Evolutionary conservation across 2,329 filamentous ascomycete species (phyloP).

Genomic region (Arthroderma sp.): DNA sequence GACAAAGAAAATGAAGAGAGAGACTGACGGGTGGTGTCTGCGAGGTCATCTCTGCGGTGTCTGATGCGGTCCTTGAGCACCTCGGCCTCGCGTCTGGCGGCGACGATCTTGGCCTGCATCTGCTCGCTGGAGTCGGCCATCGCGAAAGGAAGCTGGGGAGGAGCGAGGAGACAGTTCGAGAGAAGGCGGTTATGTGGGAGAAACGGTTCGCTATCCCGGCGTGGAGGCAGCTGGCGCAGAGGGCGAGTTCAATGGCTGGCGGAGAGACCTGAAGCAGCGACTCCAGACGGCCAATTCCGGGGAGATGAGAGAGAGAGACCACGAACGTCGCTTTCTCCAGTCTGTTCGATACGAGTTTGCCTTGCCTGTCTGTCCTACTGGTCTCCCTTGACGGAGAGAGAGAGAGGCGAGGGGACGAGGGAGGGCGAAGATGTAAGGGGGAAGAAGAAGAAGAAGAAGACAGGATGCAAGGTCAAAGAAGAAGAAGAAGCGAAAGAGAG

Average conservation of each 20-base stretch:
- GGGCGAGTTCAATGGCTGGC: background rate
- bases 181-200: background rate
- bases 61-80: slow-evolving; percentile 97
- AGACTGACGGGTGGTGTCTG: slow-evolving; percentile 87
- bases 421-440: background rate
- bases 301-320: background rate
- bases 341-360: no score
- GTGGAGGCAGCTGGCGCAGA: background rate
- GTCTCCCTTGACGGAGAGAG: no score
- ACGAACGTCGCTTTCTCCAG: background rate
- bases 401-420: background rate
- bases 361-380: no score
- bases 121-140: slow-evolving; percentile 41
- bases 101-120: slow-evolving; percentile 87
- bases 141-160: slow-evolving; percentile 12
- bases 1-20: slow-evolving; percentile 13
- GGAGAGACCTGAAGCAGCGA: background rate
- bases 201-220: background rate
- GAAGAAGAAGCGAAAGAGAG: background rate
- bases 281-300: background rate
- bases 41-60: slow-evolving; percentile 98
- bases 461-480: background rate
- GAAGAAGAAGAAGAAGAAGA: background rate
- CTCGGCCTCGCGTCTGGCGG: slow-evolving; percentile 93
- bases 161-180: background rate